A percentile compares a stretch with the other conserved stretches of the same genome.
phyloP scores from a whole-genome alignment of 2,329 filamentous ascomycete genomes.

The Cytospora piceicola region DNA sequence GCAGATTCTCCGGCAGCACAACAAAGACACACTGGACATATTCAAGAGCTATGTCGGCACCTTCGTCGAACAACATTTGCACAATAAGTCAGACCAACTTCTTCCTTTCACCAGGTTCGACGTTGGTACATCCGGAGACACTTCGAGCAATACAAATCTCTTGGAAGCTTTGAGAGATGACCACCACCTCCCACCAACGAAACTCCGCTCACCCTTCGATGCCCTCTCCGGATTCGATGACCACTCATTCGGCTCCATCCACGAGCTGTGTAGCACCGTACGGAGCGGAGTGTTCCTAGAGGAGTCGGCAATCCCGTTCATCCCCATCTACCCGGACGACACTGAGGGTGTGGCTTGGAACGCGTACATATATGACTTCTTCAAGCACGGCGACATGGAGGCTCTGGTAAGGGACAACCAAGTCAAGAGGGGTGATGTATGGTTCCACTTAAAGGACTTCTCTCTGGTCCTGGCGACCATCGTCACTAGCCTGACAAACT shows the following conservation, averaged over 20 bases:
- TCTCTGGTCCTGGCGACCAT: conserved; percentile 69
- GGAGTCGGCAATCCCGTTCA: conserved; percentile 70
- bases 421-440: conserved; percentile 68
- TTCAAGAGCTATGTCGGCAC: conserved; percentile 72
- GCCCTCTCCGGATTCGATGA: conserved; percentile 72
- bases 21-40: conserved; percentile 65
- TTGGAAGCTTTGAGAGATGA: conserved; percentile 28
- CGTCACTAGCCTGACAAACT: conserved; percentile 63
- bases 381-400: conserved; percentile 68
- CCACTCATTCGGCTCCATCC: conserved; percentile 60
- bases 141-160: conserved; percentile 8
- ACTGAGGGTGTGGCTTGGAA: conserved; percentile 56
- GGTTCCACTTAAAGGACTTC: conserved; percentile 70
- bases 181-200: conserved; percentile 43
- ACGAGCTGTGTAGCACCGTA: conserved; percentile 68
- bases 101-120: conserved; percentile 63
- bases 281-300: conserved; percentile 75
- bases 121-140: conserved; percentile 43
- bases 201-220: conserved; percentile 68
- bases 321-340: conserved; percentile 64
- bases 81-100: conserved; percentile 50
- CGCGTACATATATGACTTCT: conserved; percentile 76
- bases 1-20: conserved; percentile 62
- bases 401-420: conserved; percentile 67
- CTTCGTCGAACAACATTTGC: conserved; percentile 68